Evolutionary conservation across 2,329 filamentous ascomycete species (phyloP), one percentile per base, ranked within the genome.

Genomic region (Magnaporthiopsis poae): DNA sequence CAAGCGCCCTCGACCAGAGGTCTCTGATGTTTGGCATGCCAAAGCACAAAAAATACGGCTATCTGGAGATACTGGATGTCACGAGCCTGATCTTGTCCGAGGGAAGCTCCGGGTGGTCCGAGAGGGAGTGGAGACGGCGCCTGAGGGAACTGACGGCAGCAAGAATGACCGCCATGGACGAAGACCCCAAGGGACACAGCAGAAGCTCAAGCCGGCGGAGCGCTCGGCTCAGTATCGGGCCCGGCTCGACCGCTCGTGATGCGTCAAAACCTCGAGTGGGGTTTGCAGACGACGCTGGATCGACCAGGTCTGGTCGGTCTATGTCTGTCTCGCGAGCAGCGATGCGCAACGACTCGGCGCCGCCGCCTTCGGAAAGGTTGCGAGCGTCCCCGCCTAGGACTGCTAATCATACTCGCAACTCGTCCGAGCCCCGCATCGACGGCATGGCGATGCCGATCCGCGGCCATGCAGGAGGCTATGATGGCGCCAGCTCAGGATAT

Each of bases 11-110:
- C 61, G 93, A 98, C 76, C 82, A 90, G 4, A 87, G 92, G 62
- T 96, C 95, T 67, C 82, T 99, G 70, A 99, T 99, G 95, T 99
- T 98, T 76, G 95, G 93, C 7, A 96, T 99, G 88, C 94, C 95
- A 0, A 91, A 90, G 71, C 88, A 95, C 71, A 87, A 88, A 65
- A 86, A 90, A 70, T 96, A 96, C 73, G 93, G 94, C 0, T 98
- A 98, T 73, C 79, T 99, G 33, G 95, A 98, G 73, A 87, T 92
- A 52, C 78, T 93, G 66, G 95, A 99, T 74, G 91, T 98, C 21
- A 88, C 89, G 4, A 84, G 84, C 65, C 80, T 98, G 60, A 92
- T 99, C 68, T 83, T 90, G 69, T 88, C 89, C 3, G 85, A 92
- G 3, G 91, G 90, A 27, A 96, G 90, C 75, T 79, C 85, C 27